Evolutionary conservation across 768 basidiomycete genomes (phyloP).

Genomic region (Crepidotus variabilis): DNA sequence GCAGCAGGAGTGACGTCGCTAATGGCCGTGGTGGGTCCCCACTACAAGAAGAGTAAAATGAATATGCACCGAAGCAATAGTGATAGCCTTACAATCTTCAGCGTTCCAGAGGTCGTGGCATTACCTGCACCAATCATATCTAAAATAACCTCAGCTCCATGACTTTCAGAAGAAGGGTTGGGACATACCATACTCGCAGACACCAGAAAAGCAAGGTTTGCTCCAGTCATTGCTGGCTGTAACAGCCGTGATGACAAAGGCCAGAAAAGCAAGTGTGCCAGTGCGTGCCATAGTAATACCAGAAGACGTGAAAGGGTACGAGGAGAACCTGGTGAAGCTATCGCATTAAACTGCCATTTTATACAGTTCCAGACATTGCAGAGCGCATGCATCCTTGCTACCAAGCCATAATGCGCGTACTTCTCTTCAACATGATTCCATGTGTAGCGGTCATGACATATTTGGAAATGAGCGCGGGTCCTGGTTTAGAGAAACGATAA

Average conservation of each 20-base stretch:
- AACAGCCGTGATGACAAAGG: background rate
- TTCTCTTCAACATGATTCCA: no score
- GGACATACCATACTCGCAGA: conserved; percentile 33
- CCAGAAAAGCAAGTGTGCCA: no score
- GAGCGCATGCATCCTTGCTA: no score
- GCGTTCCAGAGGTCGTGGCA: conserved; percentile 29
- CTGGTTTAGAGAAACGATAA: no score
- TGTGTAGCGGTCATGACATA: no score
- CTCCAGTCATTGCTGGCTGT: conserved; percentile 40
- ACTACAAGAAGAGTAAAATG: conserved; percentile 21
- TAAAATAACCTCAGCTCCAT: conserved; percentile 5
- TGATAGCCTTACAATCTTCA: conserved; percentile 31
- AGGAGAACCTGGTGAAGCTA: no score
- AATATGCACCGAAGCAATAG: background rate
- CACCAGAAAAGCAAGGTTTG: conserved; percentile 32
- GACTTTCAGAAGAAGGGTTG: background rate
- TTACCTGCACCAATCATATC: conserved; percentile 27
- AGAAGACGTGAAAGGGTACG: no score
- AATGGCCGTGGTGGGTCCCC: conserved; percentile 32
- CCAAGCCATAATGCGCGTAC: no score
- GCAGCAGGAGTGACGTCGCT: conserved; percentile 44
- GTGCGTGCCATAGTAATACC: no score
- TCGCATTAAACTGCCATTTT: no score
- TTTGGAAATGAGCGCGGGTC: no score
- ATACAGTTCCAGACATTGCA: no score